Conservation (phyloP, 1,139 yeast genomes). For the Blastobotrys proliferans region DNA sequence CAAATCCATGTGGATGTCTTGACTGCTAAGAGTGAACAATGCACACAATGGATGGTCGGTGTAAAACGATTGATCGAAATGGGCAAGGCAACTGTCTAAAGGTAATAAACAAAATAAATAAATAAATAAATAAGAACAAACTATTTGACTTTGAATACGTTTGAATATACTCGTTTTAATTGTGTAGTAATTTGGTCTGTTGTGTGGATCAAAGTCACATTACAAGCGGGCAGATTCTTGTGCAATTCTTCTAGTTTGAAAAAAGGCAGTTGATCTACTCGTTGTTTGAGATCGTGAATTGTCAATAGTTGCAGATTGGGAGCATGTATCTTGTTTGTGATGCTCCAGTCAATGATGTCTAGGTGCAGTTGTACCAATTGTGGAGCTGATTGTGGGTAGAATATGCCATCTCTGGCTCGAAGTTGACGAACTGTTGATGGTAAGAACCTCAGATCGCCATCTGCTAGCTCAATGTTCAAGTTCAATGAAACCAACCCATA, state of each 20-base stretch:
- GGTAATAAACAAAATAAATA: background rate
- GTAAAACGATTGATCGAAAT: conserved; percentile 82
- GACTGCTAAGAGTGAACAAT: conserved; percentile 64
- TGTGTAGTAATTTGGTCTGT: background rate
- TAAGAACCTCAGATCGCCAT: no score
- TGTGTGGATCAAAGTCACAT: background rate
- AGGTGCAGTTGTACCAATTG: no score
- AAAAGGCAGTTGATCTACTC: background rate
- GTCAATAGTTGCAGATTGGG: background rate
- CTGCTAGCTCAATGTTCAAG: background rate
- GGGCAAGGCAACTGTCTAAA: conserved; percentile 33
- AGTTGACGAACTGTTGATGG: no score
- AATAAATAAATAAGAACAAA: background rate
- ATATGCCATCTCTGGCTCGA: no score
- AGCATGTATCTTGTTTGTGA: background rate
- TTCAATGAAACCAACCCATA: no score
- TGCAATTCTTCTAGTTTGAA: background rate
- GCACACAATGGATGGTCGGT: conserved; percentile 93
- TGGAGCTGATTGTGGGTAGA: no score
- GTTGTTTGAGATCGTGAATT: background rate
- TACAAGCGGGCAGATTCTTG: background rate
- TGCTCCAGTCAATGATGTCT: background rate
- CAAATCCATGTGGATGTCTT: conserved; percentile 51
- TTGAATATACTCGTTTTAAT: conserved; percentile 2
- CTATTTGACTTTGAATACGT: background rate